Evolutionary conservation across 1,284 basidiomycete species (phyloP).

Genomic region (Marasmius oreades): DNA sequence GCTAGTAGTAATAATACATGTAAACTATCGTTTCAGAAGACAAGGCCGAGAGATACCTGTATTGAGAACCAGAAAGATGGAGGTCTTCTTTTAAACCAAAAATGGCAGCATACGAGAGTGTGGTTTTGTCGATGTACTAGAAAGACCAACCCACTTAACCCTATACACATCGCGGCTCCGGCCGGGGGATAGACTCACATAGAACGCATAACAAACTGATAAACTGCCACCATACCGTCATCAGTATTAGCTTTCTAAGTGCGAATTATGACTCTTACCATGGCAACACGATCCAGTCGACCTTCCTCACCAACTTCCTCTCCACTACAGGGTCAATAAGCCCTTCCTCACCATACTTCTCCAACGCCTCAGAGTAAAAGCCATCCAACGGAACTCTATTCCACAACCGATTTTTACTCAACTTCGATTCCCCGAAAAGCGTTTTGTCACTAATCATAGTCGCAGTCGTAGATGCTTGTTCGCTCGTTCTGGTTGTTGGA

Average conservation of each 20-base stretch:
- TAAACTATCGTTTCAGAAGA: neutral
- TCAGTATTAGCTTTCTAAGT: too few species aligned
- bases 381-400: conserved; percentile 14
- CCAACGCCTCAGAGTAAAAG: conserved; percentile 20
- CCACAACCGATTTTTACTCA: conserved; percentile 11
- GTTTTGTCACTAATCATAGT: conserved; percentile 11
- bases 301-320: conserved; percentile 16
- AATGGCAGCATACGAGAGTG: conserved; percentile 21
- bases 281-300: conserved; percentile 18
- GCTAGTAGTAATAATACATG: conserved; percentile 4
- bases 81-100: conserved; percentile 21
- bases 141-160: neutral
- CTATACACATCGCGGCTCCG: neutral
- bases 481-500: neutral
- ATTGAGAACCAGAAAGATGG: conserved; percentile 16
- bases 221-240: conserved; percentile 3
- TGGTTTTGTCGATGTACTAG: conserved; percentile 27
- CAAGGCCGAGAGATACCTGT: conserved; percentile 8
- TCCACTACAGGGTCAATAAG: conserved; percentile 15
- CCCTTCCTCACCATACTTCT: conserved; percentile 17
- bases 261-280: conserved; percentile 8
- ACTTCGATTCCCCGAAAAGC: conserved; percentile 13
- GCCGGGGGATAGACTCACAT: conserved; percentile 3
- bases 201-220: conserved; percentile 17
- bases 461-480: neutral